Base-by-base conservation (phyloP, 2,329 filamentous ascomycete genomes). In the Colletotrichum aenigma region DNA sequence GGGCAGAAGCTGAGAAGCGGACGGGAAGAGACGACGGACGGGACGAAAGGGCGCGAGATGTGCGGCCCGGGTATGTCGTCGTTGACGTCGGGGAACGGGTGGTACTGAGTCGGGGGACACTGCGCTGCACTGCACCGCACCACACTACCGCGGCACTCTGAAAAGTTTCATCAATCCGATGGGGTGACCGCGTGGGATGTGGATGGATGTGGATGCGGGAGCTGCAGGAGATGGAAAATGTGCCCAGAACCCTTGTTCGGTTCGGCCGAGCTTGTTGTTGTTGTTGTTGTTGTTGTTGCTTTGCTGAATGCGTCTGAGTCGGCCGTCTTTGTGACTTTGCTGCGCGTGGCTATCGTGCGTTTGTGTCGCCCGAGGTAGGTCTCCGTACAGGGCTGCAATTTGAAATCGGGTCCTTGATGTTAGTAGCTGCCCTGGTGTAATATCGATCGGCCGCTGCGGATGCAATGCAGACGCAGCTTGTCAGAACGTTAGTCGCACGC, bases 161-260 rank as follows among this genome's bases (percentile, higher is more conserved):
- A 24, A 71, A 66, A 64, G 69, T 71, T 71, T 71, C 69, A 71
- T 71, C 38, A 55, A 55, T 71, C 60, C 60, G 60, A 71, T 71
- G 68, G 69, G 69, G 69, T 66, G 69, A 66, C 69, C 24, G 55
- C 66, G 30, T 64, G 60, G 60, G 34, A 38, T n/a, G 36, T 66
- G 61, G 61, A 48, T 32, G 61, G 16, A 43, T 43, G 38, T 48
- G 43, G 43, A 48, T 48, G 43, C 43, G 43, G 43, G 18, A n/a
- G 43, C 43, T 48, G 43, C 43, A 48, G 43, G 7, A 48, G 43
- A 48, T 21, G 43, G 43, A 13, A 48, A 48, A 21, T 48, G 43
- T 48, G 7, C 43, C 38, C 43, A 48, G 43, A 48, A 48, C 43
- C 43, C 43, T 48, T 56, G 32, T 56, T 55, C 56, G 65, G 65